phyloP scores from a whole-genome alignment of 306 rosid genomes.

The Prunus armeniaca region DNA sequence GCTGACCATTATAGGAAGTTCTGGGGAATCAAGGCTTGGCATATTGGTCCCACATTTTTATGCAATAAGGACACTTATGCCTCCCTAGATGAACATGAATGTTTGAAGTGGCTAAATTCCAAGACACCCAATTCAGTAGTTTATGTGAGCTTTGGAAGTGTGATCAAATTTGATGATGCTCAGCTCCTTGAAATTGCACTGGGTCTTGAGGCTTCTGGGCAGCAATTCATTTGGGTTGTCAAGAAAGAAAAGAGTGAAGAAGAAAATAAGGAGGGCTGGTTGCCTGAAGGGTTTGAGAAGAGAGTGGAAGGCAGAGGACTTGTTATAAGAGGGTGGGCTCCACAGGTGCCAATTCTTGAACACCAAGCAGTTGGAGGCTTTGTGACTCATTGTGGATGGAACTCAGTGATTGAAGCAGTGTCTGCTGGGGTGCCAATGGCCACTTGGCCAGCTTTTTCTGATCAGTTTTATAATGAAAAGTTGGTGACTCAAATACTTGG shows the following conservation, averaged over 20 bases:
- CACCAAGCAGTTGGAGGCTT: conserved; percentile 31
- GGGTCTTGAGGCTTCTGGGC: conserved; percentile 32
- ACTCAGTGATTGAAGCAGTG: conserved; percentile 26
- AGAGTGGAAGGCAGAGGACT: conserved; percentile 33
- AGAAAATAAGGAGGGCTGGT: conserved; percentile 17
- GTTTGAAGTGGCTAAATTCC: conserved; percentile 33
- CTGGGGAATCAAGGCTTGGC: conserved; percentile 25
- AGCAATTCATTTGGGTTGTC: conserved; percentile 44
- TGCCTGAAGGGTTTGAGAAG: conserved; percentile 34
- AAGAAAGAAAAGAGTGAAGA: conserved; percentile 20
- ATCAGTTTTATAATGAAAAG: conserved; percentile 41
- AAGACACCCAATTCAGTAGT: conserved; percentile 35
- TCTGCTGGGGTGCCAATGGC: conserved; percentile 28
- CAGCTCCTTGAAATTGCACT: conserved; percentile 35
- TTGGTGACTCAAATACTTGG: conserved; percentile 20
- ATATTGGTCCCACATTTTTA: conserved; percentile 26
- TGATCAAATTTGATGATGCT: conserved; percentile 6
- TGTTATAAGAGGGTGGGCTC: conserved; percentile 42
- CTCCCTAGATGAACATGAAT: conserved; percentile 22
- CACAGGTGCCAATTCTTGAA: conserved; percentile 33
- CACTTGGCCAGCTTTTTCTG: conserved; percentile 24
- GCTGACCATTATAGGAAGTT: conserved; percentile 26
- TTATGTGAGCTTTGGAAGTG: conserved; percentile 36
- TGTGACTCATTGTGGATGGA: conserved; percentile 49
- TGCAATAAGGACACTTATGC: background rate